Base-by-base conservation (phyloP, 169 alveolate genomes). In the Plasmodium chabaudi region DNA sequence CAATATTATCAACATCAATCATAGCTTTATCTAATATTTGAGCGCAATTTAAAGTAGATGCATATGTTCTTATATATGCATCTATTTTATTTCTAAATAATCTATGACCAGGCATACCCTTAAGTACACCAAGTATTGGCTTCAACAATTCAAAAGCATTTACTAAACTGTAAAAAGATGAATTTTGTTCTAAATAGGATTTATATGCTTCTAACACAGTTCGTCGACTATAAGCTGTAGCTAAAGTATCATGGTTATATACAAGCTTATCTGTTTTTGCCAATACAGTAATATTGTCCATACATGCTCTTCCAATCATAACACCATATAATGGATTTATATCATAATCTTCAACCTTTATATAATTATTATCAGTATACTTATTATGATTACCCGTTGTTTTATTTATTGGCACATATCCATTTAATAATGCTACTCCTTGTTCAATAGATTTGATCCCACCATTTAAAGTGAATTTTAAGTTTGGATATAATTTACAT, bases 401-500 rank as follows among this genome's bases (percentile, higher is more conserved):
- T 34, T 49, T 64, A 21, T 47, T 57, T 19, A 15, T 12, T 5
- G 77, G 87, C 9, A 47, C 55, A 46, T 77, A 77, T 2, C 94
- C 94, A 51, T 87, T 79, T 60, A 94, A 71, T 23, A 92, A 91
- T 15, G 92, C 89, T 49, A 86, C 61, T 7, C 94, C 94, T 69
- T 94, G 92, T 34, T 94, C 92, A 34, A 96, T 70, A 6, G 96
- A 74, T 25, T 89, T 88, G 61, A 97, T 82, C 9, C 99, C 99
- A n/a, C 99, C 99, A 77, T 98, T 98, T 34, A 98, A 74, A 13
- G 97, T 94, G 91, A 98, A 97, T 79, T 91, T 93, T 25, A 97
- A 84, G 17, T 94, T 84, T 42, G 99, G 99, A 88, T 97, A 98
- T 71, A 95, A 95, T 79, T 93, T 79, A 86, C 95, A 91, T 61